These are phyloP conservation scores for Priceomyces carsonii DNA, from an alignment of 805 yeast species.

Conservation along the genomic window DNA sequence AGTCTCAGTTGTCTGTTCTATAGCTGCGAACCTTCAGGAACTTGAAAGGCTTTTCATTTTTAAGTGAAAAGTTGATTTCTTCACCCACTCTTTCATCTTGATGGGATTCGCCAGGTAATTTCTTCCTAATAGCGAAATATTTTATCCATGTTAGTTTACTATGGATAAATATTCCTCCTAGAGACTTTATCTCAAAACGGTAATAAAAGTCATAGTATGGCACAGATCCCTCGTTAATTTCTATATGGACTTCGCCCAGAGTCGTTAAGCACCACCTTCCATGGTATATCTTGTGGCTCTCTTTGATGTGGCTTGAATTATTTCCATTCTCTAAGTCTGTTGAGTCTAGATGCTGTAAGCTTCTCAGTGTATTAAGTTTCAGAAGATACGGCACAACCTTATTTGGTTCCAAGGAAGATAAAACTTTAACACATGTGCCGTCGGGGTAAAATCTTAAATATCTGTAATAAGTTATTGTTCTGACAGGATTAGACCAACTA, in stretches of 20 bases:
- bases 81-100: slow-evolving; percentile 50
- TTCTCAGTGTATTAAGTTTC: slow-evolving; percentile 20
- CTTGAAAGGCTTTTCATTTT: slow-evolving; percentile 76
- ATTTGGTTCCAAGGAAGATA: slow-evolving; percentile 72
- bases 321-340: slow-evolving; percentile 1
- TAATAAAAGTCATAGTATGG: slow-evolving; percentile 64
- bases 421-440: slow-evolving; percentile 70
- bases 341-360: slow-evolving; percentile 12
- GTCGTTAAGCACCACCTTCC: slow-evolving; percentile 62
- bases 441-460: slow-evolving; percentile 79
- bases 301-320: slow-evolving; percentile 19
- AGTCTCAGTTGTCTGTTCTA: slow-evolving; percentile 9
- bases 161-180: slow-evolving; percentile 60
- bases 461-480: slow-evolving; percentile 85
- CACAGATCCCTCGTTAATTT: slow-evolving; percentile 57
- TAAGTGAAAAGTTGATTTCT: slow-evolving; percentile 49
- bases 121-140: slow-evolving; percentile 57
- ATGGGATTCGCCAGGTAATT: slow-evolving; percentile 13
- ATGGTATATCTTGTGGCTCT: slow-evolving; percentile 34
- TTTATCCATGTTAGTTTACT: slow-evolving; percentile 72
- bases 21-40: slow-evolving; percentile 64
- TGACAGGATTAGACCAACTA: slow-evolving; percentile 73
- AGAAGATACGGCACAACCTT: slow-evolving; percentile 60
- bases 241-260: slow-evolving; percentile 51
- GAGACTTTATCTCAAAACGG: slow-evolving; percentile 55